Percentiles rank a stretch among this genome's conserved stretches.
Evolutionary conservation across 2,329 filamentous ascomycete species (phyloP).

Genomic region (Parastagonospora nodorum): DNA sequence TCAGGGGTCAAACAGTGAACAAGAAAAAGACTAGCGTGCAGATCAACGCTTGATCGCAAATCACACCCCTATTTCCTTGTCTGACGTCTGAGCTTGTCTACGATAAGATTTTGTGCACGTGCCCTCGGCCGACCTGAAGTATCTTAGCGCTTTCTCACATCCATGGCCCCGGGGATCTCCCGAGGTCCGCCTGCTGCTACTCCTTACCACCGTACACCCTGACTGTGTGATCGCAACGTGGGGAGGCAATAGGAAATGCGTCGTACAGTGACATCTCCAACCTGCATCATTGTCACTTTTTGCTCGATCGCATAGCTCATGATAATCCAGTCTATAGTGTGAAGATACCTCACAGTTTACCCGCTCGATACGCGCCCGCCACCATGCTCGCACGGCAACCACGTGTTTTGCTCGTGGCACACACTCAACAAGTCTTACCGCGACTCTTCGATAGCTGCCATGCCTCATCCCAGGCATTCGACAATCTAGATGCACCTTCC

Average conservation of each 20-base stretch:
- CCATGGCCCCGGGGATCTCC: no score
- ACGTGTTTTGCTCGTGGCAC: not conserved
- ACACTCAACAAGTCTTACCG: not conserved
- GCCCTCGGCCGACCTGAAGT: constrained; percentile 10
- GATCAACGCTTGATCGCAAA: constrained; percentile 22
- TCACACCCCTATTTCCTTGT: constrained; percentile 7
- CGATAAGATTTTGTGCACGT: constrained; percentile 25
- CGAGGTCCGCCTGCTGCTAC: no score
- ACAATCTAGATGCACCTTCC: constrained; percentile 11
- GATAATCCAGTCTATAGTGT: no score
- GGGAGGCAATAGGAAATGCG: not conserved
- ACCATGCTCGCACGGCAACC: not conserved
- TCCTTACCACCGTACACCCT: not conserved
- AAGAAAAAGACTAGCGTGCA: constrained; percentile 23
- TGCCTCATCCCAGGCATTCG: constrained; percentile 12
- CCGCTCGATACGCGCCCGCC: no score
- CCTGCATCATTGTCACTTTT: no score
- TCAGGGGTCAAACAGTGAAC: constrained; percentile 18
- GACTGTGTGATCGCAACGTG: not conserved
- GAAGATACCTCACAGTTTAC: no score
- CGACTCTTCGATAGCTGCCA: constrained; percentile 7
- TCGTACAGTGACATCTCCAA: no score
- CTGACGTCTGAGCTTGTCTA: constrained; percentile 21
- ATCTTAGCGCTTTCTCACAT: constrained; percentile 5
- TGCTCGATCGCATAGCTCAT: no score